Conservation (phyloP, 139 green algal species). For the Spirogloea muscicola region DNA sequence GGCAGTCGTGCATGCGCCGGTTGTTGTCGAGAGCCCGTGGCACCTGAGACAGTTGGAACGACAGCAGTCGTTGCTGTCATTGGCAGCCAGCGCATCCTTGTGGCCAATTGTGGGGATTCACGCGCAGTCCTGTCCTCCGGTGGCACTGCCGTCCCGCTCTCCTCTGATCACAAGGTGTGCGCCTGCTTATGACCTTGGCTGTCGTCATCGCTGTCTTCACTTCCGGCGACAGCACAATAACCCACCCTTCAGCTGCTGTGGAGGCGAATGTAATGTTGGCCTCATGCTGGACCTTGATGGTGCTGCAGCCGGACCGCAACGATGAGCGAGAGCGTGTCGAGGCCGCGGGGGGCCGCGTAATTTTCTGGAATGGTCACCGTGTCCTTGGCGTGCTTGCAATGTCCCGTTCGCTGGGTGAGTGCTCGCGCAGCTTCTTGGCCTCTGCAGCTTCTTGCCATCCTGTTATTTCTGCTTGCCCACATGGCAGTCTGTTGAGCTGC, state of each 20-base stretch:
- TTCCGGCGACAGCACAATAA: no score
- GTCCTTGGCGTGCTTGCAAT: conserved; percentile 74
- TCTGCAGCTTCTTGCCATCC: no score
- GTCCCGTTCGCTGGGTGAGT: conserved; percentile 67
- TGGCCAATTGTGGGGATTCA: conserved; percentile 86
- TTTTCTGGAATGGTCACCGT: conserved; percentile 71
- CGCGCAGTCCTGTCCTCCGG: conserved; percentile 73
- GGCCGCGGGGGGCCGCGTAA: conserved; percentile 65
- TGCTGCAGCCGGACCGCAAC: conserved; percentile 60
- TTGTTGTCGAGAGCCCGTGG: conserved; percentile 13
- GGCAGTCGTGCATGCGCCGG: no score
- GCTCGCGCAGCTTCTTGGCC: no score
- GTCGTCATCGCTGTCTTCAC: not conserved
- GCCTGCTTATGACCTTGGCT: not conserved
- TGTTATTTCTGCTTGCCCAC: no score
- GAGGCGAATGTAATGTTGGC: no score
- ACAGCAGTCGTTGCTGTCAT: conserved; percentile 81
- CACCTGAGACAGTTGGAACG: conserved; percentile 64
- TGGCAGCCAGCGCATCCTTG: conserved; percentile 52
- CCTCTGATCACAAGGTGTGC: conserved; percentile 49
- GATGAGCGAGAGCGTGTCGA: conserved; percentile 70
- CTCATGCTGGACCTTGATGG: conserved; percentile 37
- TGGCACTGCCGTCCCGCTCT: conserved; percentile 41
- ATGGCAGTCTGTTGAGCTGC: no score
- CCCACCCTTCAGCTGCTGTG: no score